phyloP scores from a whole-genome alignment of 805 yeast species.

The Novakomyces olei region DNA sequence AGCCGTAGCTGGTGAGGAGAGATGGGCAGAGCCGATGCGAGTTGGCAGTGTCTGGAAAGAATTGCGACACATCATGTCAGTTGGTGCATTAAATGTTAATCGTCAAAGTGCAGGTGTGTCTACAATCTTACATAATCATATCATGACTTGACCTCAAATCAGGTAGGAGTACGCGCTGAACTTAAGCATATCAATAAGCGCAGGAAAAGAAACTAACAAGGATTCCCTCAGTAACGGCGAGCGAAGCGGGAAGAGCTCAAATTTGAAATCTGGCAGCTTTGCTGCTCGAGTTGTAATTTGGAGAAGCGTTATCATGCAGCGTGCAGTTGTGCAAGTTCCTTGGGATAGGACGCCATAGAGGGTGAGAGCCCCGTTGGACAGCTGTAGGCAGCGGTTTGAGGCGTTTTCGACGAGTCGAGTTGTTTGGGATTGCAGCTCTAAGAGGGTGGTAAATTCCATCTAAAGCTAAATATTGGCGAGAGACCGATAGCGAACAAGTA shows the following conservation, averaged over 20 bases:
- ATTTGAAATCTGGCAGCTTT: conserved; percentile 21
- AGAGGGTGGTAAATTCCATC: conserved; percentile 21
- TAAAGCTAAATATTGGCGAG: conserved; percentile 26
- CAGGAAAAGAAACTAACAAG: conserved; percentile 27
- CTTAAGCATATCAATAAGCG: conserved; percentile 25
- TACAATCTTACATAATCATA: conserved; percentile 8
- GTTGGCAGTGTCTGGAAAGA: background rate
- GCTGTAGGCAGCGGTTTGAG: conserved; percentile 16
- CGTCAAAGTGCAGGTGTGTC: background rate
- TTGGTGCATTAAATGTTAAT: conserved; percentile 9
- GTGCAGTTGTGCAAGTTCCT: conserved; percentile 18
- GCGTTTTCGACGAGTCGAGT: conserved; percentile 18
- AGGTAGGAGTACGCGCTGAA: conserved; percentile 18
- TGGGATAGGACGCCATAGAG: conserved; percentile 23
- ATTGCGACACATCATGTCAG: background rate
- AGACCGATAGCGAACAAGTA: conserved; percentile 28
- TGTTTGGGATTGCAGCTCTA: conserved; percentile 24
- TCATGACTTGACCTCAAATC: conserved; percentile 19
- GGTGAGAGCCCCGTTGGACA: conserved; percentile 23
- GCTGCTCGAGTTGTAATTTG: conserved; percentile 22
- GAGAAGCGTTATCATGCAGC: conserved; percentile 17
- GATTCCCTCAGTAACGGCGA: conserved; percentile 26
- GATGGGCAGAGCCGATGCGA: background rate
- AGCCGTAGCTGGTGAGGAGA: background rate
- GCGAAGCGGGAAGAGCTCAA: conserved; percentile 22